Percentiles rank a stretch among this genome's conserved stretches.
Evolutionary conservation across 371 early-diverging fungal genomes (phyloP).

Genomic region (Basidiobolus meristosporus): DNA sequence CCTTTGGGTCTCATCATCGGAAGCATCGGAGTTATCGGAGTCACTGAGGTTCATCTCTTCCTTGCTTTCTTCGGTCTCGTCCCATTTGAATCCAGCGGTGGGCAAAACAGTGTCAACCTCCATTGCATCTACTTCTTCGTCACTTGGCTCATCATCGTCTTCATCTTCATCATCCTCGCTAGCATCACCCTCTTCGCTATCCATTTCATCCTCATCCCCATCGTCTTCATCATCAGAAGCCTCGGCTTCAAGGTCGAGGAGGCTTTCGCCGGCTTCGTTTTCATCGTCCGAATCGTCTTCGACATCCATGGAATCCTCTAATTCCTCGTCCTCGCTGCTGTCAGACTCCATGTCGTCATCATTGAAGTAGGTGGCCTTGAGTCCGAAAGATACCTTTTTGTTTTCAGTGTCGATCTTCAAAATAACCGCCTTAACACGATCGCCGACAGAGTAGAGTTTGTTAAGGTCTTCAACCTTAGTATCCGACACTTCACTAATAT

Average conservation of each 20-base stretch:
- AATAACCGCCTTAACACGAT: conserved; percentile 55
- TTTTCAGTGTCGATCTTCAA: conserved; percentile 31
- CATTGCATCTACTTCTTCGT: conserved; percentile 3
- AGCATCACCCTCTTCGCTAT: conserved; percentile 10
- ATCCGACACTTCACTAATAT: conserved; percentile 75
- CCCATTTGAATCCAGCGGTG: background rate
- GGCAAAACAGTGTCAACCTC: background rate
- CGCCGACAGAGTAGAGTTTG: conserved; percentile 40
- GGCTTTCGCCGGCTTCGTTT: conserved; percentile 19
- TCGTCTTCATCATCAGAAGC: conserved; percentile 15
- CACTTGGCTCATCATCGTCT: conserved; percentile 5
- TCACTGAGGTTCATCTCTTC: conserved; percentile 5
- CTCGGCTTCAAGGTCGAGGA: conserved; percentile 22
- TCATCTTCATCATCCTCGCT: conserved; percentile 7
- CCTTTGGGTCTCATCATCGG: conserved; percentile 13
- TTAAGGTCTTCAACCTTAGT: conserved; percentile 69
- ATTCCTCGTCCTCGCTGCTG: conserved; percentile 12
- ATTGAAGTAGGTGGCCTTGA: conserved; percentile 62
- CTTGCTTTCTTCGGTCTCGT: conserved; percentile 4
- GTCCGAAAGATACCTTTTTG: conserved; percentile 40
- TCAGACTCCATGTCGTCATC: conserved; percentile 18
- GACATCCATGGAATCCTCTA: conserved; percentile 18
- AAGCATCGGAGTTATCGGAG: conserved; percentile 8
- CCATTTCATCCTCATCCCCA: conserved; percentile 16
- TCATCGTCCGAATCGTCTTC: conserved; percentile 17